Conservation (phyloP, 2,329 filamentous ascomycete genomes). For the Coniosporium tulheliwenetii region DNA sequence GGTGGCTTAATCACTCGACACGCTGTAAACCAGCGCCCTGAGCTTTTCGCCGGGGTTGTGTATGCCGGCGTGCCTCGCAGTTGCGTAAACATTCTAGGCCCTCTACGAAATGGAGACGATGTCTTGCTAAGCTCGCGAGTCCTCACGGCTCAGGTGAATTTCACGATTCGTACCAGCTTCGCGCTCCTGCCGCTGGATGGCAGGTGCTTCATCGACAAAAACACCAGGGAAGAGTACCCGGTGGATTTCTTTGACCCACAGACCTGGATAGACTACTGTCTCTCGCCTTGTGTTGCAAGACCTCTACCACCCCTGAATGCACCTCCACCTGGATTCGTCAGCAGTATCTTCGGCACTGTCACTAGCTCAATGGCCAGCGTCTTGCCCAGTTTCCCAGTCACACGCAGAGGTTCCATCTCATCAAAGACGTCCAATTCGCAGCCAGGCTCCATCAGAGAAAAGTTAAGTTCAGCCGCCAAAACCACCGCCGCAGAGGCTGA, state of each 20-base stretch:
- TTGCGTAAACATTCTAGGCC: constrained; percentile 83
- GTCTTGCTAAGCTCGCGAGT: constrained; percentile 81
- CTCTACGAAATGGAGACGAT: constrained; percentile 80
- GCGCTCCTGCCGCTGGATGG: constrained; percentile 75
- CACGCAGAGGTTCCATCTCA: constrained; percentile 16
- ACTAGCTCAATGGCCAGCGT: constrained; percentile 32
- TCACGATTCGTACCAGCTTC: constrained; percentile 76
- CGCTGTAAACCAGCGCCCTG: constrained; percentile 69
- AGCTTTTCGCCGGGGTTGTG: constrained; percentile 72
- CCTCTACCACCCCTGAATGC: constrained; percentile 40
- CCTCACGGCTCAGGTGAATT: constrained; percentile 83
- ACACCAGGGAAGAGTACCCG: constrained; percentile 63
- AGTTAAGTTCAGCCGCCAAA: constrained; percentile 9
- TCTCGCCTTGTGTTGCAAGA: constrained; percentile 63
- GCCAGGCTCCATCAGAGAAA: constrained; percentile 2
- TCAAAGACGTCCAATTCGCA: constrained; percentile 4
- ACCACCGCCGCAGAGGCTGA: constrained; percentile 11
- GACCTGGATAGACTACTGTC: constrained; percentile 62
- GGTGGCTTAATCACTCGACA: constrained; percentile 80
- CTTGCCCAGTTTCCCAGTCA: constrained; percentile 20
- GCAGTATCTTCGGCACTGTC: constrained; percentile 18
- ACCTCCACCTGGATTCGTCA: constrained; percentile 16
- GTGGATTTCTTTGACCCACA: constrained; percentile 72
- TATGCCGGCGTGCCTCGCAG: constrained; percentile 75
- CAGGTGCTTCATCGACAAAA: constrained; percentile 71